Evolutionary conservation across 2,329 filamentous ascomycete genomes (phyloP).

Genomic region (Trichophaea hybrida): DNA sequence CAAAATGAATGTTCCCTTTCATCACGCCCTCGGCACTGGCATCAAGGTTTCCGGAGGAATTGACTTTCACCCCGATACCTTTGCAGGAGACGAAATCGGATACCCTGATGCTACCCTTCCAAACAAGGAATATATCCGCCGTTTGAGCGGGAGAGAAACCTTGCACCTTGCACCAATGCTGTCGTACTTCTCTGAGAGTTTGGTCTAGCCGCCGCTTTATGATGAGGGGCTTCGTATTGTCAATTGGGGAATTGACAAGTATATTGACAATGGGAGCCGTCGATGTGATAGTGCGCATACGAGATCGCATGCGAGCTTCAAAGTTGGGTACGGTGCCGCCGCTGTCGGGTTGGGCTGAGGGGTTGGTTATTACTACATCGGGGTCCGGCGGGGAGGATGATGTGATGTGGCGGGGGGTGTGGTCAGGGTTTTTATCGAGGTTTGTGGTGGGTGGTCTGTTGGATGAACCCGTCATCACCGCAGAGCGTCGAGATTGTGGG

Average conservation of each 20-base stretch:
- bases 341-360: neutral
- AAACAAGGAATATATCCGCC: slow-evolving; percentile 58
- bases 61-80: slow-evolving; percentile 47
- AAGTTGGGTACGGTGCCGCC: neutral
- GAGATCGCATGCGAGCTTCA: neutral
- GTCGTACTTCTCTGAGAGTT: slow-evolving; percentile 49
- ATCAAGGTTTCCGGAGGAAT: slow-evolving; percentile 28
- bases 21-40: slow-evolving; percentile 34
- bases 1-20: slow-evolving; percentile 49
- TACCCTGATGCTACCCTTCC: slow-evolving; percentile 50
- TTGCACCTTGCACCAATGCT: slow-evolving; percentile 56
- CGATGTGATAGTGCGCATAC: neutral
- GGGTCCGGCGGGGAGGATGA: neutral
- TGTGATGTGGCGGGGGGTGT: neutral
- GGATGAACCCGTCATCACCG: no score
- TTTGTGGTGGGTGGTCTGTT: no score
- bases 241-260: slow-evolving; percentile 53
- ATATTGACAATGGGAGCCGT: slow-evolving; percentile 42
- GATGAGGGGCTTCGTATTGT: slow-evolving; percentile 45
- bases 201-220: slow-evolving; percentile 54
- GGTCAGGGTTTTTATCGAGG: neutral
- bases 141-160: slow-evolving; percentile 37
- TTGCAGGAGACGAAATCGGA: slow-evolving; percentile 63
- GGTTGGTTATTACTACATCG: neutral
- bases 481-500: no score